Conservation (phyloP, 352 stramenopile species). For the Globisporangium solare region DNA sequence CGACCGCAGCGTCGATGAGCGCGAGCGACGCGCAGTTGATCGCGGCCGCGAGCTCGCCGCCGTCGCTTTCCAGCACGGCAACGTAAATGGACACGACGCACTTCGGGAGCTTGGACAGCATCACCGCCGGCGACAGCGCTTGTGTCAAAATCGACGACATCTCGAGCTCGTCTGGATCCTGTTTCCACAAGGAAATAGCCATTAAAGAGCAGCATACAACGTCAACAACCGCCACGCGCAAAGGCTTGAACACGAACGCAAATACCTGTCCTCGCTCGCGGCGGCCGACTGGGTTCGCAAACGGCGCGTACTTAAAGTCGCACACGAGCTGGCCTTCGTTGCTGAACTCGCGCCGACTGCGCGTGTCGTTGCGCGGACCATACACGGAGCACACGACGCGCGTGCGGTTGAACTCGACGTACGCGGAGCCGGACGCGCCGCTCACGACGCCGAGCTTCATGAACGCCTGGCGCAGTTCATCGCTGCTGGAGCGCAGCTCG, state of each 20-base stretch:
- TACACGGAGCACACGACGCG: slow-evolving; percentile 88
- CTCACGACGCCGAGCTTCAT: slow-evolving; percentile 82
- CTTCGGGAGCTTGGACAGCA: slow-evolving; percentile 87
- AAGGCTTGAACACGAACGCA: not conserved
- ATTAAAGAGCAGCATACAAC: too few species aligned
- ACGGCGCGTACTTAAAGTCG: slow-evolving; percentile 87
- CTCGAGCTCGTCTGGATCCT: slow-evolving; percentile 76
- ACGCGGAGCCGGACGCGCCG: slow-evolving; percentile 82
- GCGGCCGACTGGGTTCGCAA: slow-evolving; percentile 54
- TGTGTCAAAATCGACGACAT: slow-evolving; percentile 71
- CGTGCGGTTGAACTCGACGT: slow-evolving; percentile 86
- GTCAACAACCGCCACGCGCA: not conserved
- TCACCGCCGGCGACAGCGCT: slow-evolving; percentile 75
- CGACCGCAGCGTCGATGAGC: slow-evolving; percentile 84
- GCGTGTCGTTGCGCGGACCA: slow-evolving; percentile 76
- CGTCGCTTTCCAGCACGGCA: slow-evolving; percentile 84
- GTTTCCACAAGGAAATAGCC: not conserved
- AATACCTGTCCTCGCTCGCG: slow-evolving; percentile 56
- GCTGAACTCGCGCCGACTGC: slow-evolving; percentile 73
- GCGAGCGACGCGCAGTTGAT: slow-evolving; percentile 87
- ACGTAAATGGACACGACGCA: slow-evolving; percentile 87
- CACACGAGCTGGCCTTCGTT: slow-evolving; percentile 85
- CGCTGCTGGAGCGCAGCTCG: slow-evolving; percentile 33
- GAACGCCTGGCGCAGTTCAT: slow-evolving; percentile 84
- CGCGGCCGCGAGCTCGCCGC: slow-evolving; percentile 72